phyloP scores from a whole-genome alignment of 176 grass and related monocot species.

The Oryza punctata region DNA sequence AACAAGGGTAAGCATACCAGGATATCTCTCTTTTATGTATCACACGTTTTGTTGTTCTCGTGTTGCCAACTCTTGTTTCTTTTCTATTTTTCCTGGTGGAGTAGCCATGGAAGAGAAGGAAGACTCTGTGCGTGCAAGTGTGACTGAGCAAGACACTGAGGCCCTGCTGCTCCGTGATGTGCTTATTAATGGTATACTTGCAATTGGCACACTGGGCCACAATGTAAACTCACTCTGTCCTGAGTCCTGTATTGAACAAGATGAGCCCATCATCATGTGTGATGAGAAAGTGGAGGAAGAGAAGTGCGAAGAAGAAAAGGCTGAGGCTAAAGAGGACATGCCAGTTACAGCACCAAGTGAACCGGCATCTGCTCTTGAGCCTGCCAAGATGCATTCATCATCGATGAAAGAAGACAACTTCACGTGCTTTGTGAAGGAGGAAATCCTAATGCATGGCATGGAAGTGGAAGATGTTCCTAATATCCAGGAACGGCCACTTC shows the following conservation, averaged over 20 bases:
- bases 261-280: constrained; percentile 29
- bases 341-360: constrained; percentile 19
- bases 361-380: constrained; percentile 28
- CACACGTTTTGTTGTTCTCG: constrained; percentile 36
- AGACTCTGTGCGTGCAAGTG: constrained; percentile 39
- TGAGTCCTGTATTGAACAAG: constrained; percentile 35
- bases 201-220: constrained; percentile 86
- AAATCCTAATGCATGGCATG: constrained; percentile 25
- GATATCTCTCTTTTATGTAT: constrained; percentile 30
- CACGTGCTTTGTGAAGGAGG: constrained; percentile 36
- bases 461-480: constrained; percentile 44
- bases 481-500: constrained; percentile 72
- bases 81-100: background rate
- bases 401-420: constrained; percentile 51
- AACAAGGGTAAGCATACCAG: constrained; percentile 52
- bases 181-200: constrained; percentile 74
- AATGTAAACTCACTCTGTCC: constrained; percentile 48
- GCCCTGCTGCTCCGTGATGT: constrained; percentile 84
- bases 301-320: constrained; percentile 38
- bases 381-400: constrained; percentile 43
- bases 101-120: constrained; percentile 52
- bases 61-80: constrained; percentile 1
- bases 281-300: constrained; percentile 42
- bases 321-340: constrained; percentile 11
- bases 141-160: constrained; percentile 74